Percentiles rank a stretch among this genome's conserved stretches.
Conservation (phyloP, 2,329 filamentous ascomycete species). For the Periglandula ipomoeae region DNA sequence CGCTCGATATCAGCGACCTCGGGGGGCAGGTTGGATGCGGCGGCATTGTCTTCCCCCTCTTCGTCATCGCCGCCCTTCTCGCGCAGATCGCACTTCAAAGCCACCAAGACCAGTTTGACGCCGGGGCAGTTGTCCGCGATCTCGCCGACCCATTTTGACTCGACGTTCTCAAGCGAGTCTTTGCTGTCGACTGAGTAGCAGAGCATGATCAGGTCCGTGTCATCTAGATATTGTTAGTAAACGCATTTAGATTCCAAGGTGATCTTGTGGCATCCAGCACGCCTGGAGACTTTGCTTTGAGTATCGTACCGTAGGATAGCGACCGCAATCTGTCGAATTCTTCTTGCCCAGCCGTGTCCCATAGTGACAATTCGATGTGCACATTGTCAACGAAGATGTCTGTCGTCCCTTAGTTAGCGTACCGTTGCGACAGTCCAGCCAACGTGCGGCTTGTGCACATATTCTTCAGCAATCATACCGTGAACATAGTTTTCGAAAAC, state of each 20-base stretch:
- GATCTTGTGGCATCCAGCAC: too few relatives aligned
- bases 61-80: slow-evolving; percentile 68
- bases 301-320: slow-evolving; percentile 68
- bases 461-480: slow-evolving; percentile 45
- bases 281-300: background rate
- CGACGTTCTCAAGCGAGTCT: slow-evolving; percentile 95
- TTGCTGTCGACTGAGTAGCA: slow-evolving; percentile 97
- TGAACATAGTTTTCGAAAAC: slow-evolving; percentile 99
- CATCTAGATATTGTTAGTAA: slow-evolving; percentile 35
- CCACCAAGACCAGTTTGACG: slow-evolving; percentile 89
- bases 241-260: background rate
- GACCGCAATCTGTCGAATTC: slow-evolving; percentile 96
- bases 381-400: slow-evolving; percentile 98
- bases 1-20: slow-evolving; percentile 22
- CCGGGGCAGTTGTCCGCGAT: slow-evolving; percentile 96
- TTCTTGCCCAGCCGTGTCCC: slow-evolving; percentile 98
- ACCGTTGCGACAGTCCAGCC: background rate
- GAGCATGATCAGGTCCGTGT: slow-evolving; percentile 97
- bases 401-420: slow-evolving; percentile 23
- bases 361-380: slow-evolving; percentile 93
- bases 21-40: slow-evolving; percentile 20
- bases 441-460: background rate
- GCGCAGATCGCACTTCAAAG: slow-evolving; percentile 91
- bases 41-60: slow-evolving; percentile 47
- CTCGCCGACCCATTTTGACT: slow-evolving; percentile 96